A percentile compares a stretch with the other conserved stretches of the same genome.
These are phyloP conservation scores for Theobroma cacao DNA, from an alignment of 345 rosid genomes.

Conservation along the genomic window DNA sequence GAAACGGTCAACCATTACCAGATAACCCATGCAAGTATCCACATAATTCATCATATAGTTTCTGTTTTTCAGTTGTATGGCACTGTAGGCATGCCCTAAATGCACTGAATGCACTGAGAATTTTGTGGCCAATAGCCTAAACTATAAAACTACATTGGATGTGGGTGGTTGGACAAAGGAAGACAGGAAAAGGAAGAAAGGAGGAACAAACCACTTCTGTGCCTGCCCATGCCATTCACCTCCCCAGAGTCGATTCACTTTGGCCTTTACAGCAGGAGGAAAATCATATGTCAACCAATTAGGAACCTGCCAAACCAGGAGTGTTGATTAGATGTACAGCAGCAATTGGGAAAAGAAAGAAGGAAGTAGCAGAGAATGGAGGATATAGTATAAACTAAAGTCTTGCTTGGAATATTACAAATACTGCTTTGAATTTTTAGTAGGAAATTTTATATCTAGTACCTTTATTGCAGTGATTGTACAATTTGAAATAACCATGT, in stretches of 20 bases:
- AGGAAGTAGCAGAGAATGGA: not conserved
- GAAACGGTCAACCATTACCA: not conserved
- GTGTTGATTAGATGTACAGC: not conserved
- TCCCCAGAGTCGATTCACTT: slow-evolving; percentile 97
- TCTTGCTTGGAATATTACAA: not conserved
- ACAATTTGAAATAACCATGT: not conserved
- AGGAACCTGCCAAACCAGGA: slow-evolving; percentile 62
- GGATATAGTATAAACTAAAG: not conserved
- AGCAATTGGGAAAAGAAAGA: not conserved
- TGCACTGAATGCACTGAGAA: not conserved
- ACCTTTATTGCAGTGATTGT: not conserved
- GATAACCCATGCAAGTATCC: not conserved
- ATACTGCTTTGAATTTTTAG: not conserved
- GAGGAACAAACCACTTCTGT: slow-evolving; percentile 72
- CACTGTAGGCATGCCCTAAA: not conserved
- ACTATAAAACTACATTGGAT: slow-evolving; percentile 3
- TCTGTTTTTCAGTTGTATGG: not conserved
- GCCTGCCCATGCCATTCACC: slow-evolving; percentile 99
- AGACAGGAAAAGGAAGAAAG: not conserved
- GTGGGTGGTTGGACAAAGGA: not conserved
- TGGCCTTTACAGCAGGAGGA: slow-evolving; percentile 90
- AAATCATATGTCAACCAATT: slow-evolving; percentile 92
- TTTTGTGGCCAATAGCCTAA: not conserved
- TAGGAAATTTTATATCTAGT: not conserved
- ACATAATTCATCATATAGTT: not conserved